Evolutionary conservation across 1,139 yeast genomes (phyloP), one percentile per base, ranked within the genome.

Genomic region (Candida gigantensis): DNA sequence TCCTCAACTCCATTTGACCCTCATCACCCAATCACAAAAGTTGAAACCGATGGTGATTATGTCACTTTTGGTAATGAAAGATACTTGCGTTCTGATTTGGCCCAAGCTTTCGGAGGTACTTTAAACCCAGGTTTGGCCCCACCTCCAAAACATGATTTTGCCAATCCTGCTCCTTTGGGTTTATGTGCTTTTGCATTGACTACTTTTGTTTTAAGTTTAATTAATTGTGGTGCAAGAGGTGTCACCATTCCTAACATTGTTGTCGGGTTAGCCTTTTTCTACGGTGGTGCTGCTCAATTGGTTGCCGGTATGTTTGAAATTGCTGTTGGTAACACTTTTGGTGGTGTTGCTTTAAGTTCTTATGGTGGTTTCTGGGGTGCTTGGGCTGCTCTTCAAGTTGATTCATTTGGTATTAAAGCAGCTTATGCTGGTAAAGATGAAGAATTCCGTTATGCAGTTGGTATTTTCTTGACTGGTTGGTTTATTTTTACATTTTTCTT

Each of bases 321-420:
- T 50, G 83, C 84, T 15, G 66, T 74, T 28, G 95, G 89, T 52
- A 87, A 88, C 68, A 81, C 96, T 38, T 89, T 88, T 69, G 96
- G 95, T 79, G 96, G 88, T 42, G 77, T 86, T 36, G 95, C 95
- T 3, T 72, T 88, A 42, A 65, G 83, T 16, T 83, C 94, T 5
- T 89, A 70, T 56, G 96, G 95, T 44, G 95, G 92, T 1, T 89
- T 88, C 63, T 89, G 97, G 97, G 72, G 86, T 59, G 71, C 90
- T 29, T 84, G 77, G 62, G 94, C 79, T 44, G 90, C 92, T 18
- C 74, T 89, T 43, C 69, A 77, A 45, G 78, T 82, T 39, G 79
- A 82, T 24, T 73, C 84, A 53, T 89, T 89, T 60, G 90, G 92
- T 32, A 84, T 89, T 44, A 65, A 59, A 14, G 66, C 68, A 3